Conservation (phyloP, 2,329 filamentous ascomycete species). For the Penicillium frequentans region DNA sequence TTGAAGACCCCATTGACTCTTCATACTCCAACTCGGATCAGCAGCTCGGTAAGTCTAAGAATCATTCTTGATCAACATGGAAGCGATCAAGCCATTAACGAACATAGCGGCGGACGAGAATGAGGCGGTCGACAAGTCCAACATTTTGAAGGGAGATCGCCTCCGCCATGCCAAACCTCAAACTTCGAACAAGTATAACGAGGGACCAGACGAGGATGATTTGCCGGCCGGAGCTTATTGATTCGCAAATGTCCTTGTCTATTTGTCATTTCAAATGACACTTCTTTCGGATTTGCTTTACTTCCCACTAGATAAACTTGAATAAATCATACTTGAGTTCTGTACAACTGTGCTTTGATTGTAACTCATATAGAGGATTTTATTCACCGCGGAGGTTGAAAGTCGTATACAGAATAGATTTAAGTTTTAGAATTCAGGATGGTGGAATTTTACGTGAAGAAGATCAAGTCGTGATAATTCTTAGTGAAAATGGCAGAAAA, state of each 20-base stretch:
- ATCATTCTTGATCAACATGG: not conserved
- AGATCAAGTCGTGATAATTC: no score
- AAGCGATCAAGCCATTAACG: not conserved
- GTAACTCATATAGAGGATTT: not conserved
- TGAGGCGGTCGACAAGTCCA: conserved; percentile 23
- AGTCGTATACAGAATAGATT: no score
- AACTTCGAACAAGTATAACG: conserved; percentile 20
- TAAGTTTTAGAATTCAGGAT: no score
- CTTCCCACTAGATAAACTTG: not conserved
- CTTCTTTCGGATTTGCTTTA: not conserved
- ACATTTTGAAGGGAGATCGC: conserved; percentile 23
- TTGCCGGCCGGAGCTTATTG: conserved; percentile 13
- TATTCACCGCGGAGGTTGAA: no score
- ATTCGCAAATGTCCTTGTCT: not conserved
- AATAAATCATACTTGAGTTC: not conserved
- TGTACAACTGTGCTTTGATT: not conserved
- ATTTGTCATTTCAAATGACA: not conserved
- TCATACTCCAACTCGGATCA: not conserved
- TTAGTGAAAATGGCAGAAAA: no score
- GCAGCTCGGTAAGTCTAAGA: not conserved
- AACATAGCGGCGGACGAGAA: not conserved
- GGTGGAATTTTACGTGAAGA: no score
- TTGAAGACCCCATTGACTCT: not conserved
- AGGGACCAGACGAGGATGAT: conserved; percentile 26
- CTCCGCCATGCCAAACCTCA: conserved; percentile 26